These are phyloP conservation scores for Mrakia hoshinonis DNA, from an alignment of 768 basidiomycete genomes.

Conservation along the genomic window DNA sequence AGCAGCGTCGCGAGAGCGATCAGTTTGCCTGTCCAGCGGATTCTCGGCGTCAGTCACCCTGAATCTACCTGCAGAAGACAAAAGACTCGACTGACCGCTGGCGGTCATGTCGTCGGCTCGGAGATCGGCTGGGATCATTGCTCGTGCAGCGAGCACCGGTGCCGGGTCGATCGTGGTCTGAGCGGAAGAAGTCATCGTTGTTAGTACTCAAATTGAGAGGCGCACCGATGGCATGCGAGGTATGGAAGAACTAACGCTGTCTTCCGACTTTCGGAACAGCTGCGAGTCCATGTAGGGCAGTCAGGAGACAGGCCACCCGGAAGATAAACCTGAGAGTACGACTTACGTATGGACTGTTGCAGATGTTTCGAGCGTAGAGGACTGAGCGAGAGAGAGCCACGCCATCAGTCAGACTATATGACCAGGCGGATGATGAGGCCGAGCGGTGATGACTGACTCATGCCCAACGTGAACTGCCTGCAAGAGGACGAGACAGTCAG, in stretches of 20 bases:
- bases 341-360: slow-evolving; percentile 76
- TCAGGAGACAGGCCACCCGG: slow-evolving; percentile 28
- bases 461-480: background rate
- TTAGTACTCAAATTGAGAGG: background rate
- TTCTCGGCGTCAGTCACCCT: no score
- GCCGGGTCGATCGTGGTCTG: background rate
- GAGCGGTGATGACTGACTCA: slow-evolving; percentile 19
- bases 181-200: no score
- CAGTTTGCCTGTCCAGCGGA: slow-evolving; percentile 56
- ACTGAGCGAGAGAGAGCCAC: slow-evolving; percentile 38
- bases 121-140: slow-evolving; percentile 26
- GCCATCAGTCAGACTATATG: background rate
- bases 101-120: slow-evolving; percentile 53
- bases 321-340: slow-evolving; percentile 37
- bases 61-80: no score
- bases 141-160: slow-evolving; percentile 2
- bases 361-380: slow-evolving; percentile 73
- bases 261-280: background rate
- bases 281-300: slow-evolving; percentile 14
- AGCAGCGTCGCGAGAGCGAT: slow-evolving; percentile 59
- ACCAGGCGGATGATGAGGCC: slow-evolving; percentile 33
- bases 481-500: slow-evolving; percentile 40
- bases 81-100: slow-evolving; percentile 60
- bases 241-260: background rate
- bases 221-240: background rate